A percentile compares a stretch with the other conserved stretches of the same genome.
These are phyloP conservation scores for Rhodotorula sp. DNA, from an alignment of 1,284 basidiomycete species.

Conservation along the genomic window DNA sequence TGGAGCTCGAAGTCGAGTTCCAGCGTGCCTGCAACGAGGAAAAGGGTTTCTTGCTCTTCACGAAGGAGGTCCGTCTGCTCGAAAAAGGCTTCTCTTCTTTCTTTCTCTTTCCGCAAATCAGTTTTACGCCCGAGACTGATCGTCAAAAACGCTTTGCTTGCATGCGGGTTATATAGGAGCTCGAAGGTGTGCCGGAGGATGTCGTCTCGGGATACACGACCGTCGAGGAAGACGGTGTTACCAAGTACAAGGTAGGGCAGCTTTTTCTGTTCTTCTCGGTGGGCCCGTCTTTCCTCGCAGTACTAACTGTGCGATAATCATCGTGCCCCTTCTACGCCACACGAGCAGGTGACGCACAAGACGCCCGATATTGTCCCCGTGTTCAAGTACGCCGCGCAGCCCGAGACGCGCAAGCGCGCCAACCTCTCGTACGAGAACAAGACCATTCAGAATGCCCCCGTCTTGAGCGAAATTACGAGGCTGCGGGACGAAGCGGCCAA, in stretches of 20 bases:
- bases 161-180: constrained; percentile 55
- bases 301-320: no score
- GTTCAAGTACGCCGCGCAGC: constrained; percentile 62
- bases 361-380: constrained; percentile 74
- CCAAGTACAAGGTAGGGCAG: constrained; percentile 29
- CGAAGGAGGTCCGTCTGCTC: constrained; percentile 51
- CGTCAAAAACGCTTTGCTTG: constrained; percentile 6
- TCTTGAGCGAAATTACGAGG: constrained; percentile 62
- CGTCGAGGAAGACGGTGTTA: constrained; percentile 10
- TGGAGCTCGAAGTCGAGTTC: constrained; percentile 68
- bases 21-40: constrained; percentile 83
- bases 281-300: neutral
- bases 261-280: no score
- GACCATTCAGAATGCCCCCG: constrained; percentile 64
- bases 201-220: constrained; percentile 49
- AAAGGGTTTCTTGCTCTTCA: constrained; percentile 51
- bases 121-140: constrained; percentile 55
- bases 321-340: neutral
- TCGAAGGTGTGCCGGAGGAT: constrained; percentile 72
- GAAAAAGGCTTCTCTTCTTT: no score
- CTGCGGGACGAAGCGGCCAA: constrained; percentile 66
- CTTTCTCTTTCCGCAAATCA: neutral
- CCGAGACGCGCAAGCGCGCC: constrained; percentile 64
- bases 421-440: constrained; percentile 66
- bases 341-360: constrained; percentile 58